Base-by-base conservation (phyloP, 495 filamentous ascomycete genomes). In the Apodospora peruviana region DNA sequence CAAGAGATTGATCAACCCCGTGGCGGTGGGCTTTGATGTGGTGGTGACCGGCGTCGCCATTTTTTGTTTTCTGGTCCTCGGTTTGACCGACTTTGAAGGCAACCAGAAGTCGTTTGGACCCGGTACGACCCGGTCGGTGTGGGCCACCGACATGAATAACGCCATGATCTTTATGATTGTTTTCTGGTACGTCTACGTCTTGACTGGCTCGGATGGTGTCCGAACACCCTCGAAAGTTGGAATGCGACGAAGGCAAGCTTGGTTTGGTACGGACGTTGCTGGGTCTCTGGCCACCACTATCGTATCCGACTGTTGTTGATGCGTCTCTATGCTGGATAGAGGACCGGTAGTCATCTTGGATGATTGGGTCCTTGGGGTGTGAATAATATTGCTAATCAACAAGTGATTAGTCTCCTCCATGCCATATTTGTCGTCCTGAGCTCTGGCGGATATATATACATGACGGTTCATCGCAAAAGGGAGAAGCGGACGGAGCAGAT, bases 91-190 rank as follows among this genome's bases (percentile, higher is more conserved):
- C 40, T 23, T 50, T 39, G 40, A 27, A 35, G 11, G 25, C 5
- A 16, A 19, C 18, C 34, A 37, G 44, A 17, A n/a, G 2, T 14
- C 32, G 12, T 5, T 19, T 3, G 20, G 10, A 11, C 5, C 17
- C 1, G 22, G 16, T 12, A 36, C 29, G 10, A 20, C 19, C 10
- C 36, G 45, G 14, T 41, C 24, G 8, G 14, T 5, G 12, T 64
- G 59, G 61, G 49, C 22, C 4, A 12, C 9, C 0, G 59, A 64
- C 38, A 48, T 59, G 37, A 51, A 35, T 10, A 61, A 50, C 17
- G 50, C 41, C 16, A 64, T 64, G 61, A 53, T 62, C 19, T 61
- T 61, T 9, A 64, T 64, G 53, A 50, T 62, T 45, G 55, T 59
- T 0, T 59, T 62, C 34, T 48, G 50, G 61, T 64, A 27, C 22